These are phyloP conservation scores for Fusarium nelsonii DNA, from an alignment of 2,329 filamentous ascomycete species.

Conservation along the genomic window DNA sequence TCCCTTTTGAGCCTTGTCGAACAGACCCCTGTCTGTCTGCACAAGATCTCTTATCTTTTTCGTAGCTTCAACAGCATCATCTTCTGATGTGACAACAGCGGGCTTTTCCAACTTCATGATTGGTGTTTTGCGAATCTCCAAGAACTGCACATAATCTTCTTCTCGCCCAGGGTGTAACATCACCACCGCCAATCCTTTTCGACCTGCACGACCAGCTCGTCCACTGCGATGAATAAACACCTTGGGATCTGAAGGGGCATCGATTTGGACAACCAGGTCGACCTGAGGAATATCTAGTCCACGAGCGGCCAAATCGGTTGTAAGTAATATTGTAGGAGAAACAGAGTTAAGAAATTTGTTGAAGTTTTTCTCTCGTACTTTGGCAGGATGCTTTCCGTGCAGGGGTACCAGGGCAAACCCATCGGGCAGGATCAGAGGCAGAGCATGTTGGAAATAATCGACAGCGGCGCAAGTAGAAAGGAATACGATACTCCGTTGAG, in stretches of 20 bases:
- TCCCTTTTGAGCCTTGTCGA: constrained; percentile 89
- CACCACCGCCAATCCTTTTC: constrained; percentile 85
- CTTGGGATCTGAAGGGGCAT: constrained; percentile 87
- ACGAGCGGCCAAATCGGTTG: constrained; percentile 90
- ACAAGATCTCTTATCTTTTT: constrained; percentile 72
- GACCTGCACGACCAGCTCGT: constrained; percentile 87
- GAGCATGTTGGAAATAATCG: constrained; percentile 88
- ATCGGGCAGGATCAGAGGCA: constrained; percentile 78
- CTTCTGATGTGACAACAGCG: constrained; percentile 66
- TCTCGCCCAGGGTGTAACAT: constrained; percentile 88
- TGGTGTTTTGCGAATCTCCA: constrained; percentile 88
- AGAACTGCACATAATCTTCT: constrained; percentile 89
- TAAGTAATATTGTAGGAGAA: constrained; percentile 84
- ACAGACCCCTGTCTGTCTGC: constrained; percentile 66
- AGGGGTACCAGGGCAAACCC: constrained; percentile 80
- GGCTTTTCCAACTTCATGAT: constrained; percentile 73
- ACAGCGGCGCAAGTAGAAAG: constrained; percentile 94
- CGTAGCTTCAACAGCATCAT: constrained; percentile 70
- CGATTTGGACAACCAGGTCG: constrained; percentile 90
- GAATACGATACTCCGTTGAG: constrained; percentile 90
- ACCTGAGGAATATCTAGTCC: constrained; percentile 93
- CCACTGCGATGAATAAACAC: constrained; percentile 95
- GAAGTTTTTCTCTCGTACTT: constrained; percentile 90
- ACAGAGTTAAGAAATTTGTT: constrained; percentile 80
- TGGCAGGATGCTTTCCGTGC: constrained; percentile 91